Evolutionary conservation across 2,329 filamentous ascomycete genomes (phyloP).

Genomic region (Aspergillus uvarum): DNA sequence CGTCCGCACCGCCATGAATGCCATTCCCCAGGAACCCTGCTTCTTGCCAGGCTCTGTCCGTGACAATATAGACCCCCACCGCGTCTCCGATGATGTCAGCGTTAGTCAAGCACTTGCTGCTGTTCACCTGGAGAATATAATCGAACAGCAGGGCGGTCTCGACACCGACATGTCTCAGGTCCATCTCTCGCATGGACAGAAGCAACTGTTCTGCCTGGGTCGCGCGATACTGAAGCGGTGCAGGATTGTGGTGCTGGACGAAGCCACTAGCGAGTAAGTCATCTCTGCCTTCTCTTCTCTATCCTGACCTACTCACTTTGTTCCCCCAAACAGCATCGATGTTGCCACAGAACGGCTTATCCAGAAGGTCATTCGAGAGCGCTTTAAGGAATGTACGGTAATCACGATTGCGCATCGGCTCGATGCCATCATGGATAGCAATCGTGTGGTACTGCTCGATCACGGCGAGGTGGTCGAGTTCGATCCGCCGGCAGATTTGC

Average conservation of each 20-base stretch:
- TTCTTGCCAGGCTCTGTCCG: conserved; percentile 24
- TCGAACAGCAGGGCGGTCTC: conserved; percentile 22
- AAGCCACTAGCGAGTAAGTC: background rate
- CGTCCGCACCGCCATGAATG: conserved; percentile 19
- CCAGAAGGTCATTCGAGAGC: background rate
- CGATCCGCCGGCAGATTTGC: background rate
- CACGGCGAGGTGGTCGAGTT: background rate
- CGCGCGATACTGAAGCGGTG: conserved; percentile 56
- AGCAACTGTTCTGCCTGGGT: conserved; percentile 71
- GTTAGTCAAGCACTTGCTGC: conserved; percentile 25
- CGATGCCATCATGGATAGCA: background rate
- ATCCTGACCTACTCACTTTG: too few relatives aligned
- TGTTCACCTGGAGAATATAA: conserved; percentile 26
- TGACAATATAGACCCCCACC: conserved; percentile 30
- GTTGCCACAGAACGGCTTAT: background rate
- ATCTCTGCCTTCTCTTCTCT: too few relatives aligned
- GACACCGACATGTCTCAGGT: conserved; percentile 37
- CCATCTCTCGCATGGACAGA: conserved; percentile 69
- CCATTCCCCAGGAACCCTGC: conserved; percentile 26
- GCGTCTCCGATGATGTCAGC: conserved; percentile 14
- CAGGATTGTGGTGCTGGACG: background rate
- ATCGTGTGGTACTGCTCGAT: background rate
- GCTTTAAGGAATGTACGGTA: background rate
- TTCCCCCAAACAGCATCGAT: background rate
- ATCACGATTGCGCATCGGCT: background rate